These are phyloP conservation scores for Globisporangium splendens DNA, from an alignment of 352 stramenopile species.

Conservation along the genomic window DNA sequence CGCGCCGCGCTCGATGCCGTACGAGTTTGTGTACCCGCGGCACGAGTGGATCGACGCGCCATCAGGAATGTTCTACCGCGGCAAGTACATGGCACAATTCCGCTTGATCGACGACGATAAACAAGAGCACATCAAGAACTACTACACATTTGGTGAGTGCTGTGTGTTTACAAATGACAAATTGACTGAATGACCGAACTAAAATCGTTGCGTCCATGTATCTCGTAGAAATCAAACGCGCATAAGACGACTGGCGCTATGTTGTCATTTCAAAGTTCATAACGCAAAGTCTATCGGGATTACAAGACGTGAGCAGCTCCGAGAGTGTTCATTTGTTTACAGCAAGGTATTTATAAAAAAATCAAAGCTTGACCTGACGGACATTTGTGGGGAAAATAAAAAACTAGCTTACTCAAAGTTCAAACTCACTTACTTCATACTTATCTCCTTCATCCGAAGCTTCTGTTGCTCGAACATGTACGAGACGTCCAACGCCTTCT, in stretches of 20 bases:
- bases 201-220: background rate
- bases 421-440: slow-evolving; percentile 4
- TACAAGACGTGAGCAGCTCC: no score
- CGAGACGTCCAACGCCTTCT: slow-evolving; percentile 37
- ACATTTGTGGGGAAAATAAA: background rate
- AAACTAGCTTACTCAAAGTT: background rate
- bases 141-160: slow-evolving; percentile 74
- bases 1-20: slow-evolving; percentile 58
- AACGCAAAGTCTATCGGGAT: no score
- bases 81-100: slow-evolving; percentile 83
- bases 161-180: no score
- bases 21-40: slow-evolving; percentile 83
- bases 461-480: slow-evolving; percentile 61
- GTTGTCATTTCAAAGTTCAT: background rate
- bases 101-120: slow-evolving; percentile 69
- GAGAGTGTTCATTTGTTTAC: no score
- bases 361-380: background rate
- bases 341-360: background rate
- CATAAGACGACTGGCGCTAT: slow-evolving; percentile 13
- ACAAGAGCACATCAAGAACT: slow-evolving; percentile 60
- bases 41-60: slow-evolving; percentile 81
- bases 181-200: no score
- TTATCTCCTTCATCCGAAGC: slow-evolving; percentile 34
- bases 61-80: slow-evolving; percentile 83
- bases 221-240: slow-evolving; percentile 54